Conservation (phyloP, 495 filamentous ascomycete genomes). For the Trichocladium antarcticum region DNA sequence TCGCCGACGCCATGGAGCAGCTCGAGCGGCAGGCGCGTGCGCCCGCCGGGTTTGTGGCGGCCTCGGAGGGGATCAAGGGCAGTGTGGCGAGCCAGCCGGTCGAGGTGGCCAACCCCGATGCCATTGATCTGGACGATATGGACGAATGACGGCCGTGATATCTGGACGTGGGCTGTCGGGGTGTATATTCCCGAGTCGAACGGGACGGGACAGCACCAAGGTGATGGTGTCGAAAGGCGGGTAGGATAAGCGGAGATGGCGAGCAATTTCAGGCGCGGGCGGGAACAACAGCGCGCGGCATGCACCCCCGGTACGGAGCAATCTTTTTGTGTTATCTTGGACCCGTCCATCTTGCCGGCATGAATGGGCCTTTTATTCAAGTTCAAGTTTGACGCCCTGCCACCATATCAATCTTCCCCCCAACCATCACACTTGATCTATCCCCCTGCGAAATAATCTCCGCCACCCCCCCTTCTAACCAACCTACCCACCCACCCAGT, state of each 20-base stretch:
- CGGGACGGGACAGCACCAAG: too few species aligned
- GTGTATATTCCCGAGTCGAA: too few species aligned
- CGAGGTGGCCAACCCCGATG: conserved; percentile 69
- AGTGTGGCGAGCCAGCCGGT: conserved; percentile 40
- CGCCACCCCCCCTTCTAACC: too few species aligned
- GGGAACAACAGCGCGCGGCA: too few species aligned
- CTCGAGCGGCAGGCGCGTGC: conserved; percentile 83
- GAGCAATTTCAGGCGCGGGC: too few species aligned
- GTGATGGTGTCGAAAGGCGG: too few species aligned
- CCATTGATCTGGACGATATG: conserved; percentile 69
- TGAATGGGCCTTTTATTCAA: neutral
- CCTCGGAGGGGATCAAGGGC: conserved; percentile 69
- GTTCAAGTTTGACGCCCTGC: too few species aligned
- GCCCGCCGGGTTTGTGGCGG: conserved; percentile 83
- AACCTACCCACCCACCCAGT: too few species aligned
- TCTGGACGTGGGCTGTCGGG: neutral
- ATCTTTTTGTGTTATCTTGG: neutral
- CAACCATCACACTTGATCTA: too few species aligned
- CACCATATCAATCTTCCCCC: too few species aligned
- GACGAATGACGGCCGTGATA: conserved; percentile 29
- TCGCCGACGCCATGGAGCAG: conserved; percentile 77
- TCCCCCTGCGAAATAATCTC: too few species aligned
- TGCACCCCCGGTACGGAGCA: neutral
- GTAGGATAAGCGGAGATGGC: neutral
- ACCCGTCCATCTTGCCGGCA: neutral